Percentiles rank a stretch among this genome's conserved stretches.
Conservation (phyloP, 169 alveolate genomes). For the Toxoplasma gondii region DNA sequence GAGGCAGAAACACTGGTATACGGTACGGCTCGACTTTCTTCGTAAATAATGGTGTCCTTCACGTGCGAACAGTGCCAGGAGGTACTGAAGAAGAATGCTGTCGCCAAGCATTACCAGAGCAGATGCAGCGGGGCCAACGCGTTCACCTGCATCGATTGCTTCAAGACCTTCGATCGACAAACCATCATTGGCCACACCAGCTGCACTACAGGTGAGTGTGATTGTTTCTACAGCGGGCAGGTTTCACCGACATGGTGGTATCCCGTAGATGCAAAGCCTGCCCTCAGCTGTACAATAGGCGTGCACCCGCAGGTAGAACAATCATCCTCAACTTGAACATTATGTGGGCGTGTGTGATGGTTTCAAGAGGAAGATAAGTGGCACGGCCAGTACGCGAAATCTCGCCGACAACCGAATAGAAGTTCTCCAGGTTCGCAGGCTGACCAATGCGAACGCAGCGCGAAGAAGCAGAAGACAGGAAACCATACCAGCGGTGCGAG, state of each 20-base stretch:
- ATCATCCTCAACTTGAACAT: too few relatives aligned
- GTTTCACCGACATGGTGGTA: too few relatives aligned
- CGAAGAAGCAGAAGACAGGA: not conserved
- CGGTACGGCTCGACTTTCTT: not conserved
- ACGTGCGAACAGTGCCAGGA: conserved; percentile 35
- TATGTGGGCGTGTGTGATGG: not conserved
- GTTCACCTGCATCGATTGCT: conserved; percentile 43
- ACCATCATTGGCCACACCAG: conserved; percentile 26
- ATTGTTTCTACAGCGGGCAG: too few relatives aligned
- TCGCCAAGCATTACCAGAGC: conserved; percentile 22
- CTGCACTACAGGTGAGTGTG: conserved; percentile 38
- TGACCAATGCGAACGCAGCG: not conserved
- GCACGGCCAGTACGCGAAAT: conserved; percentile 35
- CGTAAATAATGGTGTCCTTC: conserved; percentile 3
- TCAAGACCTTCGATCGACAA: conserved; percentile 28
- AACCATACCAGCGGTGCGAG: not conserved
- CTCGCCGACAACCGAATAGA: not conserved
- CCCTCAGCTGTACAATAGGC: too few relatives aligned
- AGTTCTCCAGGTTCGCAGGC: not conserved
- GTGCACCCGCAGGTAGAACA: too few relatives aligned
- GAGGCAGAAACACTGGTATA: not conserved
- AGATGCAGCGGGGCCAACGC: conserved; percentile 8
- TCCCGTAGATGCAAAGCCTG: too few relatives aligned
- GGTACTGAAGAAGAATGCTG: conserved; percentile 37
- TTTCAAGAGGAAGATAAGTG: conserved; percentile 11